Percentiles rank a stretch among this genome's conserved stretches.
Conservation (phyloP, 1,284 basidiomycete genomes). For the Neonothopanus nambi region DNA sequence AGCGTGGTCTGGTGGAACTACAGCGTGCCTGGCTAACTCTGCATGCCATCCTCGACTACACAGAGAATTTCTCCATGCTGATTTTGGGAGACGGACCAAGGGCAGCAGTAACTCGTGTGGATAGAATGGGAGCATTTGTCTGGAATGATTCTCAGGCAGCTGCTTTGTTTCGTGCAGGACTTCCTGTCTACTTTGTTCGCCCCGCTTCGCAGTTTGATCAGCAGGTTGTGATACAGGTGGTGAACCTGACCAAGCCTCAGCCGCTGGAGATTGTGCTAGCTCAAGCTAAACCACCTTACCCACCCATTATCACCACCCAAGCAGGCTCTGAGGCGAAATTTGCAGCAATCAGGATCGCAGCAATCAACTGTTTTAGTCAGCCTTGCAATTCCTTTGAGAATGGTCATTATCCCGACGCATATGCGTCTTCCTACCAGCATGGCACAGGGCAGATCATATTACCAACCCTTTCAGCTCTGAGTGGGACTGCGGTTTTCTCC, state of each 20-base stretch:
- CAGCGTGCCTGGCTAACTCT: not conserved
- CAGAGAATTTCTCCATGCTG: not conserved
- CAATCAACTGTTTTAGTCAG: not conserved
- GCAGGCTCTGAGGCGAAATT: slow-evolving; percentile 10
- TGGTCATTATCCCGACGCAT: slow-evolving; percentile 1
- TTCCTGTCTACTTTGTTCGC: slow-evolving; percentile 4
- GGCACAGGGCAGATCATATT: not conserved
- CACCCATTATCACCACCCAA: slow-evolving; percentile 1
- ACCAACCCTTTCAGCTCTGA: not conserved
- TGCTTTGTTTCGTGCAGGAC: not conserved
- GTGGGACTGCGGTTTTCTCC: not conserved
- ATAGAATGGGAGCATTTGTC: slow-evolving; percentile 10
- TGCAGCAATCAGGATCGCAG: not conserved
- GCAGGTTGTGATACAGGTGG: not conserved
- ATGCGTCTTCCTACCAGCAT: not conserved
- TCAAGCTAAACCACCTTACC: not conserved
- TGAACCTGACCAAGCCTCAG: not conserved
- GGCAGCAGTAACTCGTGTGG: not conserved
- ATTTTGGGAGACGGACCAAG: too few species aligned
- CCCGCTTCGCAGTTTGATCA: not conserved
- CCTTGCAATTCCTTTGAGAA: slow-evolving; percentile 5
- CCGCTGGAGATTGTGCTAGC: not conserved
- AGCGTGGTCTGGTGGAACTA: not conserved
- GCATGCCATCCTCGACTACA: not conserved
- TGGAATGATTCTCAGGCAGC: slow-evolving; percentile 7